phyloP scores from a whole-genome alignment of 2,329 filamentous ascomycete genomes.

The Claviceps maximensis region DNA sequence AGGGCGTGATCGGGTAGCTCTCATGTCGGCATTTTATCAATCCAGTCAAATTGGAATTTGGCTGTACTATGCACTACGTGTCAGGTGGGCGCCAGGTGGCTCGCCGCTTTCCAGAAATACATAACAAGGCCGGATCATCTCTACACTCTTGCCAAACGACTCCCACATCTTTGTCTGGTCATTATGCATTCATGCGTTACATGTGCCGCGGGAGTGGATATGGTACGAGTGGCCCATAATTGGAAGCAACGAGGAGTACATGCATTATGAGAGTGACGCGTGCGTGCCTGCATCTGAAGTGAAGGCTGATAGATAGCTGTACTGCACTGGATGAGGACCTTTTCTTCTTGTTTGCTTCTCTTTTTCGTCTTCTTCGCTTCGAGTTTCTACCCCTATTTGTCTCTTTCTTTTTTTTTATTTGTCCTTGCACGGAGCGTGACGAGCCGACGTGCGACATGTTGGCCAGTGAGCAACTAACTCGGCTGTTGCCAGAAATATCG shows the following conservation, averaged over 20 bases:
- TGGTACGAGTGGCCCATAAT: conserved; percentile 2
- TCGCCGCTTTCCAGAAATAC: not conserved
- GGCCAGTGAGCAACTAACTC: not conserved
- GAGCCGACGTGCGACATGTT: not conserved
- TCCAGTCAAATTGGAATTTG: not conserved
- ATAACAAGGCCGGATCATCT: not conserved
- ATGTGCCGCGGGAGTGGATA: not conserved
- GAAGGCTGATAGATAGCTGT: no score
- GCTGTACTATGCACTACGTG: not conserved
- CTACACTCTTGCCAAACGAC: not conserved
- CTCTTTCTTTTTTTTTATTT: not conserved
- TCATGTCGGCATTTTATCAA: not conserved
- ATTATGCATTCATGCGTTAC: conserved; percentile 5
- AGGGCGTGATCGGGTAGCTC: not conserved
- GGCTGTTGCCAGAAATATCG: not conserved
- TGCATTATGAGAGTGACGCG: not conserved
- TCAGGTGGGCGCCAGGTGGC: not conserved
- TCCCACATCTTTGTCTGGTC: not conserved
- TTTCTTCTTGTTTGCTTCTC: not conserved
- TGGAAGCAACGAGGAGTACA: not conserved
- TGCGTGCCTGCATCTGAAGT: not conserved
- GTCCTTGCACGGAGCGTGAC: not conserved
- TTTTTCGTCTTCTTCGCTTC: not conserved
- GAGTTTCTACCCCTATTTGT: not conserved
- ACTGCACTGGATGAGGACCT: not conserved